These are phyloP conservation scores for Triticum turgidum DNA, from an alignment of 176 grass and related monocot genomes.

Conservation along the genomic window DNA sequence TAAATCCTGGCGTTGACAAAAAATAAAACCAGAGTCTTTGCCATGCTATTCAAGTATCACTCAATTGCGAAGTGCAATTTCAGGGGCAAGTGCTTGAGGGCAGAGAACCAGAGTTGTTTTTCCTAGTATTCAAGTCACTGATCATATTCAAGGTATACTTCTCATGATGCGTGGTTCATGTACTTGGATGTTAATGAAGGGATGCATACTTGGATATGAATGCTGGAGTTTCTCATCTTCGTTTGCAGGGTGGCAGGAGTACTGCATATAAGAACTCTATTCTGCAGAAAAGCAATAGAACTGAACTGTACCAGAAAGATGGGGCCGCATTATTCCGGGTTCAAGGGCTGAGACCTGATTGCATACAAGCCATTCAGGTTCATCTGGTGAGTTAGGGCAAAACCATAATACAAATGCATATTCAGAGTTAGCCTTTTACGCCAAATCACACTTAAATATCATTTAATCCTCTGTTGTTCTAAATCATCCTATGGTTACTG, in stretches of 20 bases:
- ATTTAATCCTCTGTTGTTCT: background rate
- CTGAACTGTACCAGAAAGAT: constrained; percentile 51
- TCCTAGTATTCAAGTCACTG: constrained; percentile 71
- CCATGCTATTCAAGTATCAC: background rate
- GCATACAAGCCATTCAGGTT: constrained; percentile 76
- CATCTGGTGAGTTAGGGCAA: constrained; percentile 64
- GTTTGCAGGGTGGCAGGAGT: constrained; percentile 66
- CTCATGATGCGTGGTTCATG: constrained; percentile 4
- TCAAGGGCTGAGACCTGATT: constrained; percentile 77
- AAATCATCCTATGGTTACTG: background rate
- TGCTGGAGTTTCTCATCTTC: constrained; percentile 9
- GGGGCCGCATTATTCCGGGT: constrained; percentile 64
- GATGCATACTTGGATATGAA: constrained; percentile 1
- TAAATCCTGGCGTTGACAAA: background rate
- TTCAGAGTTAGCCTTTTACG: background rate
- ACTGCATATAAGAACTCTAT: constrained; percentile 56
- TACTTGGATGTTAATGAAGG: background rate
- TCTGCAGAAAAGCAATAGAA: constrained; percentile 26
- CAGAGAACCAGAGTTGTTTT: constrained; percentile 71
- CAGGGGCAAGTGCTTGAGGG: constrained; percentile 73
- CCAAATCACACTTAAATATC: background rate
- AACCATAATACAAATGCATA: background rate
- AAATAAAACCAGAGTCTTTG: background rate
- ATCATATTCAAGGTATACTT: constrained; percentile 77
- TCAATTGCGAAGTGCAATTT: constrained; percentile 29